phyloP scores from a whole-genome alignment of 2,329 filamentous ascomycete genomes.

The Arthrinium phaeospermum region DNA sequence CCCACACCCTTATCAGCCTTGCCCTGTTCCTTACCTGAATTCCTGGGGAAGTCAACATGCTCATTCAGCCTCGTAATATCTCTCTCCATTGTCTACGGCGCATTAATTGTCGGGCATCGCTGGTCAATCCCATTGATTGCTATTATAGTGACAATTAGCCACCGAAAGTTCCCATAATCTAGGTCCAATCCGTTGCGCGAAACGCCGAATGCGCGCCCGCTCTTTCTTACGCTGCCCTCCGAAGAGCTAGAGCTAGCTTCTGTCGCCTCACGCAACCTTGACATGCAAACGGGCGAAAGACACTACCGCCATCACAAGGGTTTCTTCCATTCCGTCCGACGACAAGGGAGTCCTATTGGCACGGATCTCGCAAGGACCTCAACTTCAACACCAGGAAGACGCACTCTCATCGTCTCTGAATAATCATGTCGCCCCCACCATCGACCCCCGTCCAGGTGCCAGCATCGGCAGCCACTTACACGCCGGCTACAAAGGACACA shows the following conservation, averaged over 20 bases:
- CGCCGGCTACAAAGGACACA: constrained; percentile 64
- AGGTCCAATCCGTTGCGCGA: background rate
- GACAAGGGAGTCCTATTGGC: background rate
- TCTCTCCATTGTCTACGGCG: background rate
- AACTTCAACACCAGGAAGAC: background rate
- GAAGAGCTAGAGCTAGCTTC: background rate
- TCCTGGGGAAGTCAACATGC: constrained; percentile 15
- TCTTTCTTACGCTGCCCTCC: background rate
- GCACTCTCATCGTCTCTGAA: background rate
- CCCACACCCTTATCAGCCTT: constrained; percentile 14
- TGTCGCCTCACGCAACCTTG: background rate
- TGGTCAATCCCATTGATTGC: background rate
- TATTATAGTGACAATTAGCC: background rate
- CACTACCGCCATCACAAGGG: background rate
- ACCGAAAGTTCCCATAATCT: background rate
- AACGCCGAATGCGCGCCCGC: background rate
- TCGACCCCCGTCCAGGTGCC: constrained; percentile 64
- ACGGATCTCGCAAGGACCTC: background rate
- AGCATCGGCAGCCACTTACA: constrained; percentile 63
- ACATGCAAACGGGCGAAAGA: background rate
- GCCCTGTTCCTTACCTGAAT: background rate
- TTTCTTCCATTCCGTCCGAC: background rate
- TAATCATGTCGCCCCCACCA: constrained; percentile 51
- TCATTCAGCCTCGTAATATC: constrained; percentile 7
- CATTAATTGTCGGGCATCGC: background rate